These are phyloP conservation scores for Cyberlindnera meyerae DNA, from an alignment of 805 yeast species.

Conservation along the genomic window DNA sequence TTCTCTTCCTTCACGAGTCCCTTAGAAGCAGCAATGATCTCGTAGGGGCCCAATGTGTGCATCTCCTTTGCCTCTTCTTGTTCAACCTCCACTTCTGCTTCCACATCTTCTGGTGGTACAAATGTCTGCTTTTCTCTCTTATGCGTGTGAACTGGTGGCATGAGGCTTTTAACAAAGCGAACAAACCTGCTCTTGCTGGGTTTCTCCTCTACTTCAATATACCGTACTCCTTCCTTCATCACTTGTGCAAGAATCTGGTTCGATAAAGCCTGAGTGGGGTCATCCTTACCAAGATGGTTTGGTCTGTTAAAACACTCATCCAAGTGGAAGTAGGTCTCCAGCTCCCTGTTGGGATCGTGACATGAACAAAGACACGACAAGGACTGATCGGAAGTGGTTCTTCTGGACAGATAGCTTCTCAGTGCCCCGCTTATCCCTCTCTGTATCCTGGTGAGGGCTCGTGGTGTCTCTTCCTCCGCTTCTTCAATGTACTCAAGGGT, in stretches of 20 bases:
- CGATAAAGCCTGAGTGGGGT: not conserved
- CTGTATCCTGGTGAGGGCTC: not conserved
- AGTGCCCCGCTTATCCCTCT: constrained; percentile 3
- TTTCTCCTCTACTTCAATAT: constrained; percentile 12
- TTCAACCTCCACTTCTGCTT: not conserved
- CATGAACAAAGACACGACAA: no score
- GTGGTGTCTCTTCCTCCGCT: not conserved
- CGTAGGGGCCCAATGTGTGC: constrained; percentile 6
- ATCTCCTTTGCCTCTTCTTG: not conserved
- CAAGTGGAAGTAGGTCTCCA: not conserved
- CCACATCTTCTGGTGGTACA: no score
- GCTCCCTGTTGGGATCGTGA: no score
- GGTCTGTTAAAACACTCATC: not conserved
- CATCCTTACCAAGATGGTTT: not conserved
- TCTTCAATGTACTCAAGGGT: constrained; percentile 1
- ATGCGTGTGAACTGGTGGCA: not conserved
- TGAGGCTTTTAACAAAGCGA: no score
- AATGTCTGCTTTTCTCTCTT: not conserved
- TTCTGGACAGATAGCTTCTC: constrained; percentile 1
- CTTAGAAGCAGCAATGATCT: constrained; percentile 11
- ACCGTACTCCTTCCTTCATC: constrained; percentile 10
- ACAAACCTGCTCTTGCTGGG: not conserved
- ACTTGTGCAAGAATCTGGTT: constrained; percentile 1
- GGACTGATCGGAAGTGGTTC: no score
- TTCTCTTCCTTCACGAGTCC: not conserved